A percentile compares a stretch with the other conserved stretches of the same genome.
Conservation (phyloP, 306 rosid species). For the Hippophae tibetana region DNA sequence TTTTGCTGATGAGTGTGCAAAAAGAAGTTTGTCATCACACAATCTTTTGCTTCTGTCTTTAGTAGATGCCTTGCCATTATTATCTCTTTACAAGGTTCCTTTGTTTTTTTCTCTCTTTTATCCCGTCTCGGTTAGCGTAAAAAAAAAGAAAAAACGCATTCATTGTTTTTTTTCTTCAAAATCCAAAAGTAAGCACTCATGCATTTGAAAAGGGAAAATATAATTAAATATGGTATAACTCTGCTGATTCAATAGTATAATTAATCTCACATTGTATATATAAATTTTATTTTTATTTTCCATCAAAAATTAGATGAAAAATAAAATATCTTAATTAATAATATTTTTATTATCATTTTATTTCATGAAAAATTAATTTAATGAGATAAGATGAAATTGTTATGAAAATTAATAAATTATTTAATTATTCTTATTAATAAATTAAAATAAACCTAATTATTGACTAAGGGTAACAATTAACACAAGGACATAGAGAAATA, state of each 20-base stretch:
- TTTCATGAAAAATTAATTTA: no score
- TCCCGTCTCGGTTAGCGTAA: slow-evolving; percentile 9
- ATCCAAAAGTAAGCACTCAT: slow-evolving; percentile 14
- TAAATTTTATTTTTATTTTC: no score
- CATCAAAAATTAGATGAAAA: no score
- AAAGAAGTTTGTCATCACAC: slow-evolving; percentile 9
- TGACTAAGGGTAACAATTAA: no score
- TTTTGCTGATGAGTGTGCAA: slow-evolving; percentile 2
- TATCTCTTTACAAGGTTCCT: slow-evolving; percentile 1
- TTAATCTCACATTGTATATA: background rate
- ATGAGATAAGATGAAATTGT: no score
- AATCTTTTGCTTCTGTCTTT: slow-evolving; percentile 11
- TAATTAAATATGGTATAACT: no score
- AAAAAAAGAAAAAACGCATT: slow-evolving; percentile 15
- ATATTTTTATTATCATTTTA: no score
- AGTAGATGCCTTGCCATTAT: slow-evolving; percentile 19
- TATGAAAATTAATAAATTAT: no score
- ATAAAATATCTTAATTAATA: no score
- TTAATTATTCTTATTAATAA: no score
- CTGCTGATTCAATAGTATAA: background rate
- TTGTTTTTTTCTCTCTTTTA: slow-evolving; percentile 7
- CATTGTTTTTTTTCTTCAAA: slow-evolving; percentile 3
- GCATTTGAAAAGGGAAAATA: background rate
- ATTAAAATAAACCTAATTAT: no score
- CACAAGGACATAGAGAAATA: no score